Base-by-base conservation (phyloP, 768 basidiomycete genomes). In the Pulveroboletus frians region DNA sequence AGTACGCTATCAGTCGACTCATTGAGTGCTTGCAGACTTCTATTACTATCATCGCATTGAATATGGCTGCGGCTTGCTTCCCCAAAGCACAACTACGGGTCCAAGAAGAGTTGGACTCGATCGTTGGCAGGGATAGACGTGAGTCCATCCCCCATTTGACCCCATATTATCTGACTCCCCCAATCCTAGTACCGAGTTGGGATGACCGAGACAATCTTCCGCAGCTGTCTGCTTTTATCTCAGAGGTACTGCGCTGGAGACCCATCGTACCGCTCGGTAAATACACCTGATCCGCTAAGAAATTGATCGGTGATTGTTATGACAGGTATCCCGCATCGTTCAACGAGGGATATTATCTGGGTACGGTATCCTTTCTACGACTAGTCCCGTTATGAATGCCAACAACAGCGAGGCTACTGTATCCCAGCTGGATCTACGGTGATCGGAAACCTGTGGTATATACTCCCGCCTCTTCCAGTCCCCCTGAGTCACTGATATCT, bases 341-440 rank as follows among this genome's bases (percentile, higher is more conserved):
- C 82, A 0, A 85, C 81, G 0, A 76, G 74, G 45, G 83, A 85
- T 47, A 75, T 87, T 27, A 61, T 78, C 20, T 87, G 79, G 78
- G 81, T 81, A 26, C 5, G 46, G n/a, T 2, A 4, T 10, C 5
- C 35, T 21, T 23, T 17, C 18, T 18, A 1, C 14, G 6, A 11
- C 14, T 20, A 54, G 73, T 10, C 76, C 71, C 71, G 74, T 13
- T 3, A 27, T 23, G 9, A 30, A 30, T 2, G 0, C 10, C 27
- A 5, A 9, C 31, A 4, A 13, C 41, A 67, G 65, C 50, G 46
- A 29, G 58, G 58, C 0, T 52, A 56, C 9, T 38, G 17, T 7
- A 67, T 66, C 30, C 64, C 64, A 9, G 52, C 65, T 14, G 62
- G 62, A 4, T 46, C 55, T 3, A 57, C 55, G 0, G 54, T 66